A percentile compares a stretch with the other conserved stretches of the same genome.
These are phyloP conservation scores for Bolboschoenoplectus hybrid DNA, from an alignment of 202 grass and related monocot species.

Conservation along the genomic window DNA sequence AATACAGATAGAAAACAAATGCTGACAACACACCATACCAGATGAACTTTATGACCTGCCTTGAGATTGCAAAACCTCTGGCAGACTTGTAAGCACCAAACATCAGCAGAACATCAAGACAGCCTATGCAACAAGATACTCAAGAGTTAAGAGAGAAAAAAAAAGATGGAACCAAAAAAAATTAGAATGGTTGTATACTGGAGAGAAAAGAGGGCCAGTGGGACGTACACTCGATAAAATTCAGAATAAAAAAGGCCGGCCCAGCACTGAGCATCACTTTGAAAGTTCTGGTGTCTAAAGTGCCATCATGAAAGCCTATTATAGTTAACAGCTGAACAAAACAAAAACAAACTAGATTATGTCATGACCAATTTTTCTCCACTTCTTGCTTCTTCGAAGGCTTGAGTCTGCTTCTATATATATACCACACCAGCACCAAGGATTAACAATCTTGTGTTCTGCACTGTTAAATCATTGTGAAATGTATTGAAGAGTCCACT, in stretches of 20 bases:
- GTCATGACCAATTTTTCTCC: not conserved
- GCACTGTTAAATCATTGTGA: not conserved
- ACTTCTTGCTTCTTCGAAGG: conserved; percentile 17
- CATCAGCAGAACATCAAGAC: conserved; percentile 89
- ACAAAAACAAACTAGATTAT: conserved; percentile 15
- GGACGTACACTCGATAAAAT: conserved; percentile 83
- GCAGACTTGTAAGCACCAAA: conserved; percentile 87
- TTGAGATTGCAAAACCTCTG: conserved; percentile 90
- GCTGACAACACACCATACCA: conserved; percentile 72
- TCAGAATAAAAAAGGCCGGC: conserved; percentile 83
- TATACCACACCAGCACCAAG: not conserved
- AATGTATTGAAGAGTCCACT: conserved; percentile 9
- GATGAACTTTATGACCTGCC: conserved; percentile 78
- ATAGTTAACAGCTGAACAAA: conserved; percentile 74
- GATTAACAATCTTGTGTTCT: not conserved
- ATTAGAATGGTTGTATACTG: conserved; percentile 19
- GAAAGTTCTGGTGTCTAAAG: conserved; percentile 68
- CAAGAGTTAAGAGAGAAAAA: not conserved
- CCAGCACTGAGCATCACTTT: conserved; percentile 90
- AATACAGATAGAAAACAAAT: conserved; percentile 87
- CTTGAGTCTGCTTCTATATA: conserved; percentile 1
- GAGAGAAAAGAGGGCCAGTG: conserved; percentile 32
- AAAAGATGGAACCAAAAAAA: conserved; percentile 18
- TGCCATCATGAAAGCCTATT: conserved; percentile 74
- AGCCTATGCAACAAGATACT: conserved; percentile 58